A percentile compares a stretch with the other conserved stretches of the same genome.
Evolutionary conservation across 441 rosid genomes (phyloP).

Genomic region (Monsonia emarginata): DNA sequence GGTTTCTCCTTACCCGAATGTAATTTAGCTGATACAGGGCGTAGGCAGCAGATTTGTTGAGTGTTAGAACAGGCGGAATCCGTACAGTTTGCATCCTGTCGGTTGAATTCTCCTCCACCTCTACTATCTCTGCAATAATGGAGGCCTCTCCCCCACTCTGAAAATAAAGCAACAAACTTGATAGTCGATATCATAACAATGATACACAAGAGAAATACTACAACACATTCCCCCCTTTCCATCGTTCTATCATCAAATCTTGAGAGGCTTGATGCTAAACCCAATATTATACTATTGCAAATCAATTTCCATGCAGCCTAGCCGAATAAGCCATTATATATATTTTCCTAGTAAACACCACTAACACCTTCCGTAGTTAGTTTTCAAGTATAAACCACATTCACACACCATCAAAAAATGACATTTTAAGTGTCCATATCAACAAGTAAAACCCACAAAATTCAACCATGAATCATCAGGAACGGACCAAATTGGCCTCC

Average conservation of each 20-base stretch:
- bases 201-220: neutral
- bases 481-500: neutral
- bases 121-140: slow-evolving; percentile 78
- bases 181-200: too few species aligned
- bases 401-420: neutral
- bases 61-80: slow-evolving; percentile 68
- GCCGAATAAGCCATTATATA: neutral
- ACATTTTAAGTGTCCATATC: neutral
- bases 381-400: neutral
- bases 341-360: neutral
- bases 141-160: slow-evolving; percentile 91
- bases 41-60: slow-evolving; percentile 69
- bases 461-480: neutral
- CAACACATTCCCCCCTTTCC: neutral
- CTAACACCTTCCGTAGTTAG: neutral
- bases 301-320: neutral
- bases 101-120: slow-evolving; percentile 84
- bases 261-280: neutral
- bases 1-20: slow-evolving; percentile 38
- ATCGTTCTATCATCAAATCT: neutral
- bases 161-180: neutral
- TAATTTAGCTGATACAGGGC: slow-evolving; percentile 66
- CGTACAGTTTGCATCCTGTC: slow-evolving; percentile 62
- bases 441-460: neutral
- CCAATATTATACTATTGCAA: neutral